A percentile compares a stretch with the other conserved stretches of the same genome.
Evolutionary conservation across 2,329 filamentous ascomycete genomes (phyloP).

Genomic region (Xylariomycetidae sp.): DNA sequence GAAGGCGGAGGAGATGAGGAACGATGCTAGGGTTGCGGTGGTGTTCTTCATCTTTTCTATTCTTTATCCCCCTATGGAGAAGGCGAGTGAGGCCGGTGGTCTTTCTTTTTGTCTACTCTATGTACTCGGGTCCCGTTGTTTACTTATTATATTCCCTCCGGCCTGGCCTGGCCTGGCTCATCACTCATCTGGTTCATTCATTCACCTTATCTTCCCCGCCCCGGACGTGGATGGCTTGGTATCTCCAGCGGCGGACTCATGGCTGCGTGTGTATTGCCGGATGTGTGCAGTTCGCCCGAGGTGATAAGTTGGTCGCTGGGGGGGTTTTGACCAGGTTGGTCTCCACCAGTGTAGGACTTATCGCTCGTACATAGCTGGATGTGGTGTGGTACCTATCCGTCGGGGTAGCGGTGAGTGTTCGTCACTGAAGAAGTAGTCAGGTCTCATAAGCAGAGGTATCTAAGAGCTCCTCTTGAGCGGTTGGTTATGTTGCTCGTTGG

Average conservation of each 20-base stretch:
- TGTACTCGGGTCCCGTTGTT: no score
- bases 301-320: neutral
- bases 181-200: no score
- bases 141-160: no score
- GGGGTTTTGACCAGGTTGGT: neutral
- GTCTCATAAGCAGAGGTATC: no score
- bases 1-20: neutral
- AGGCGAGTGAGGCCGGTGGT: neutral
- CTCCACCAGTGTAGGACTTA: neutral
- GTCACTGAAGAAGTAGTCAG: neutral
- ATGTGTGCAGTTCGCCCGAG: neutral
- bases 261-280: neutral
- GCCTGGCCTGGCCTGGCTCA: no score
- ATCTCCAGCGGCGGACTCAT: neutral
- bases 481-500: neutral
- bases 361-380: neutral
- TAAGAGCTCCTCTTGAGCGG: neutral
- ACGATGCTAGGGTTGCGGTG: neutral
- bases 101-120: neutral
- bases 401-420: neutral
- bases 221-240: neutral
- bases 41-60: neutral
- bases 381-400: neutral
- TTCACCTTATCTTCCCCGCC: neutral
- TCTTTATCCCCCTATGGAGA: neutral